Conservation (phyloP, 108 stramenopile genomes). For the Cyclotella kingstonii region DNA sequence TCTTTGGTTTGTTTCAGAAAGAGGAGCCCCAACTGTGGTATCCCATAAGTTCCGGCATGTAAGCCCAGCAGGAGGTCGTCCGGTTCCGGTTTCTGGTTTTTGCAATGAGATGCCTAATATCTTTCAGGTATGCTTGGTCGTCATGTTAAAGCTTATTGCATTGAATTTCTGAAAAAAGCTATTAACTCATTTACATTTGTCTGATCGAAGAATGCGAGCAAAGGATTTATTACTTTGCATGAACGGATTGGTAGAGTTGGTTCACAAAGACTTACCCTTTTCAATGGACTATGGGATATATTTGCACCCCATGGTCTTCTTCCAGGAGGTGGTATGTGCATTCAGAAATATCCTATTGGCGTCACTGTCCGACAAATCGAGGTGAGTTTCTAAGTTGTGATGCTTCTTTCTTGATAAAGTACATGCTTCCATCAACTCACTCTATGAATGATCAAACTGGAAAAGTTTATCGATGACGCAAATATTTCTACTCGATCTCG, state of each 20-base stretch:
- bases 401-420: not conserved
- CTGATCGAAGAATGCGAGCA: slow-evolving; percentile 25
- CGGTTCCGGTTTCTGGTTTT: slow-evolving; percentile 71
- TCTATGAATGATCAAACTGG: not conserved
- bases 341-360: slow-evolving; percentile 75
- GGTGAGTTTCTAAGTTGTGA: not conserved
- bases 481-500: slow-evolving; percentile 57
- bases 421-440: not conserved
- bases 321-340: slow-evolving; percentile 69
- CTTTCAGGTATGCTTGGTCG: slow-evolving; percentile 22
- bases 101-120: slow-evolving; percentile 50
- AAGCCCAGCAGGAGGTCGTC: slow-evolving; percentile 72
- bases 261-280: slow-evolving; percentile 77
- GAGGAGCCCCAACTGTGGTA: slow-evolving; percentile 62
- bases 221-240: slow-evolving; percentile 77
- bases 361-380: slow-evolving; percentile 65
- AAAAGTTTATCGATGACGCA: slow-evolving; percentile 64
- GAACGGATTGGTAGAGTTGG: slow-evolving; percentile 87
- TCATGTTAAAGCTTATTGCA: no score
- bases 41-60: slow-evolving; percentile 74
- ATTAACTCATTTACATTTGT: no score
- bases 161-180: no score
- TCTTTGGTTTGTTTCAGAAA: slow-evolving; percentile 76
- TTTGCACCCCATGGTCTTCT: slow-evolving; percentile 62
- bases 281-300: slow-evolving; percentile 58